Conservation (phyloP, 2,329 filamentous ascomycete genomes). For the Trichophaea hybrida region DNA sequence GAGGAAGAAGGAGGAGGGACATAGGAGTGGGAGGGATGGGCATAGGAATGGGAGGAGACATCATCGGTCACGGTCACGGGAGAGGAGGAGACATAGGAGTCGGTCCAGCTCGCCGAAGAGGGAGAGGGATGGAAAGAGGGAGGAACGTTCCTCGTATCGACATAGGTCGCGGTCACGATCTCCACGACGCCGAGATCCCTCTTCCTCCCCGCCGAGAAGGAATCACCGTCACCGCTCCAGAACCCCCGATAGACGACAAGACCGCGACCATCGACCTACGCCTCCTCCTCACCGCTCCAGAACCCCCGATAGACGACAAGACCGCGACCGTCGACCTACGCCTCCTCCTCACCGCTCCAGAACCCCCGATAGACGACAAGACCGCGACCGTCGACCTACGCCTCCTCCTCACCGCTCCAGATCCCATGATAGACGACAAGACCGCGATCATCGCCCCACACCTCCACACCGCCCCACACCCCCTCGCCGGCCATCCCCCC, state of each 20-base stretch:
- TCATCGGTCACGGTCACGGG: neutral
- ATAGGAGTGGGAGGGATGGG: slow-evolving; percentile 19
- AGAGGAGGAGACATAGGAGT: neutral
- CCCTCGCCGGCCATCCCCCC: neutral
- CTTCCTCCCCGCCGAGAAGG: neutral
- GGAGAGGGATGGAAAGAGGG: neutral
- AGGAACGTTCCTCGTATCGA: neutral
- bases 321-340: neutral
- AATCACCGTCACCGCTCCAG: neutral
- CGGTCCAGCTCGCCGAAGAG: neutral
- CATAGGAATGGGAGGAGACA: neutral
- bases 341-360: neutral
- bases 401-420: neutral
- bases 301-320: neutral
- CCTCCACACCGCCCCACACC: neutral
- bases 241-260: neutral
- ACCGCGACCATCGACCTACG: neutral
- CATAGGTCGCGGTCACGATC: neutral
- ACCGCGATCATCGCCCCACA: neutral
- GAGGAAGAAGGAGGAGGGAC: slow-evolving; percentile 30
- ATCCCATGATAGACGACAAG: neutral
- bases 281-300: neutral
- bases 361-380: neutral
- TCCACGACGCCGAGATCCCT: neutral
- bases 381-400: neutral